Conservation (phyloP, 192 early-diverging fungal genomes). For the Podila clonocystis region DNA sequence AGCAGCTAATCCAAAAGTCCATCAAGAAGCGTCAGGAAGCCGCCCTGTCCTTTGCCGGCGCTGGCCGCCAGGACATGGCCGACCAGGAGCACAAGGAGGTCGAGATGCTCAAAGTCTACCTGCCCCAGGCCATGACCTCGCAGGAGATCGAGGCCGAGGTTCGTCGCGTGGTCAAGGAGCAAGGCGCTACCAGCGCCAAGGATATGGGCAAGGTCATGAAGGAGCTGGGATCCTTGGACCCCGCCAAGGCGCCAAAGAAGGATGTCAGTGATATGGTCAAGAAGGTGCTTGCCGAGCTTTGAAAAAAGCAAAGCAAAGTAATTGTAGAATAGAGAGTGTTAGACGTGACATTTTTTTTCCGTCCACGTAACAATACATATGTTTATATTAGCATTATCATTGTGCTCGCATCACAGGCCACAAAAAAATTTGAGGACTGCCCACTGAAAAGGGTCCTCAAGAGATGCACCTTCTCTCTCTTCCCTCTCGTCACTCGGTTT, state of each 20-base stretch:
- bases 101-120: conserved; percentile 71
- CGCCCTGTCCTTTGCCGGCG: conserved; percentile 67
- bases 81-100: conserved; percentile 75
- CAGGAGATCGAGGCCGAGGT: conserved; percentile 78
- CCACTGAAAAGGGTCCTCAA: no score
- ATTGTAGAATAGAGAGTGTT: no score
- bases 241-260: conserved; percentile 79
- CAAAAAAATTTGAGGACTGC: no score
- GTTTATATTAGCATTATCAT: no score
- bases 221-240: conserved; percentile 69
- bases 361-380: no score
- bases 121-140: conserved; percentile 81
- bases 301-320: no score
- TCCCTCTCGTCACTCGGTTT: no score
- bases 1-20: conserved; percentile 76
- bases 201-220: conserved; percentile 92
- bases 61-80: conserved; percentile 79
- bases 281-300: conserved; percentile 58
- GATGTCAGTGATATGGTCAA: conserved; percentile 81
- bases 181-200: conserved; percentile 70
- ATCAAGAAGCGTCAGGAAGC: conserved; percentile 89
- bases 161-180: conserved; percentile 56
- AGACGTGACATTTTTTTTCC: no score
- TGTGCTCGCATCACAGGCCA: no score
- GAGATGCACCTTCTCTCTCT: no score